phyloP scores from a whole-genome alignment of 768 basidiomycete species.

The Lentinus brumalis region DNA sequence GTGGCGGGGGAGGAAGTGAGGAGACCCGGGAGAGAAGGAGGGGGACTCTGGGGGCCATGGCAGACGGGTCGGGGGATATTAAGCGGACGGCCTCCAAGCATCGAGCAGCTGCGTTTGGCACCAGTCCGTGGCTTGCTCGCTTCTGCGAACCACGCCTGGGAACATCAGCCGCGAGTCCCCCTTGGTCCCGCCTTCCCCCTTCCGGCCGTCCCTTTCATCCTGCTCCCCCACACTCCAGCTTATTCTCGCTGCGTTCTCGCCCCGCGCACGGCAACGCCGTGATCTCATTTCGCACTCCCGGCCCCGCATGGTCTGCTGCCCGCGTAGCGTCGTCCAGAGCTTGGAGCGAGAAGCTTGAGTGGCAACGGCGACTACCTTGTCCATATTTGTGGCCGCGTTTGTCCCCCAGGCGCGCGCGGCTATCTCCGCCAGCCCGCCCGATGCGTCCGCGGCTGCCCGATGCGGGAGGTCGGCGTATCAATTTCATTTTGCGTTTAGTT shows the following conservation, averaged over 20 bases:
- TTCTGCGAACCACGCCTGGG: background rate
- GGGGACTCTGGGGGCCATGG: conserved; percentile 6
- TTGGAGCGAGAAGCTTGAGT: background rate
- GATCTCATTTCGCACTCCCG: background rate
- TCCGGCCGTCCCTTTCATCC: background rate
- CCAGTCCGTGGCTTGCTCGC: background rate
- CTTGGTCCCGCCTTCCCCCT: background rate
- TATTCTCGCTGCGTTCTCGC: background rate
- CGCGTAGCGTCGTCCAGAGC: background rate
- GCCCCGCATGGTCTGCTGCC: background rate
- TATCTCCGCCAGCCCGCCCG: background rate
- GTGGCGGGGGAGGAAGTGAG: conserved; percentile 2
- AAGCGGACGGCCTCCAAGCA: background rate
- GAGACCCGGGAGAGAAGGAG: conserved; percentile 14
- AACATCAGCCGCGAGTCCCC: conserved; percentile 1
- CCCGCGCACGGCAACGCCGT: background rate
- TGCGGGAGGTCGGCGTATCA: background rate
- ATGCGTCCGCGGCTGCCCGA: background rate
- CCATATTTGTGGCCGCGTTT: background rate
- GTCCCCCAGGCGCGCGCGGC: background rate
- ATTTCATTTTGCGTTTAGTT: background rate
- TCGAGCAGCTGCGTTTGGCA: background rate
- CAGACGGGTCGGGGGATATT: conserved; percentile 10
- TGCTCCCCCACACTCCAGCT: background rate
- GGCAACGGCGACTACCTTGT: background rate